phyloP scores from a whole-genome alignment of 306 rosid genomes.

The Coriaria nepalensis region DNA sequence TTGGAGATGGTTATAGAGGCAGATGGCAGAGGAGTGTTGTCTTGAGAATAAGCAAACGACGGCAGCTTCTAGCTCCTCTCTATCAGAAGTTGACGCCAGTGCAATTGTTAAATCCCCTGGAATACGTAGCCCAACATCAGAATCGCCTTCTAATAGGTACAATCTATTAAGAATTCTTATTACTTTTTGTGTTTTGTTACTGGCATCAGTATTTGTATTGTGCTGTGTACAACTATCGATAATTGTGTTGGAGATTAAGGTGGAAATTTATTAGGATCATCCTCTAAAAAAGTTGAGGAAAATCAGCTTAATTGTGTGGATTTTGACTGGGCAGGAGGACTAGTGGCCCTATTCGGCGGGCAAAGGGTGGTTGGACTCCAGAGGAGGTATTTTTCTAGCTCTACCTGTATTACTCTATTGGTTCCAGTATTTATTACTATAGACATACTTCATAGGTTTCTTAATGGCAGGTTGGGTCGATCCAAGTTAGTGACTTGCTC shows the following conservation, averaged over 20 bases:
- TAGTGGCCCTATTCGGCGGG: slow-evolving; percentile 93
- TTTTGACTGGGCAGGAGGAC: slow-evolving; percentile 52
- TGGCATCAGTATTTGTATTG: neutral
- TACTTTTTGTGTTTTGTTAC: slow-evolving; percentile 1
- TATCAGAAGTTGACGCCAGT: slow-evolving; percentile 68
- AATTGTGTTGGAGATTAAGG: neutral
- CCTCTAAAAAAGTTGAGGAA: neutral
- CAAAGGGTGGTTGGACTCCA: slow-evolving; percentile 98
- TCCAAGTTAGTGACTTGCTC: no score
- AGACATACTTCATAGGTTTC: no score
- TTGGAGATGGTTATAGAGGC: slow-evolving; percentile 37
- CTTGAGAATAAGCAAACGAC: slow-evolving; percentile 82
- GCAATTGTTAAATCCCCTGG: slow-evolving; percentile 57
- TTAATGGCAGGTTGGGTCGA: no score
- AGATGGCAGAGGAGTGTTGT: slow-evolving; percentile 73
- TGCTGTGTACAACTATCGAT: no score
- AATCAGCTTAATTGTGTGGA: slow-evolving; percentile 9
- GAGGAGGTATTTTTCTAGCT: slow-evolving; percentile 51
- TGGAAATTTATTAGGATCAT: neutral
- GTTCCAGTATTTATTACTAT: no score
- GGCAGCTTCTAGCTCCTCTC: slow-evolving; percentile 71
- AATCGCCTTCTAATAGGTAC: slow-evolving; percentile 70
- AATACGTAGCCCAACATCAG: slow-evolving; percentile 46
- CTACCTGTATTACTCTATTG: no score
- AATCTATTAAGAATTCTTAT: slow-evolving; percentile 1